phyloP scores from a whole-genome alignment of 805 yeast genomes.

The Saturnispora dispora region DNA sequence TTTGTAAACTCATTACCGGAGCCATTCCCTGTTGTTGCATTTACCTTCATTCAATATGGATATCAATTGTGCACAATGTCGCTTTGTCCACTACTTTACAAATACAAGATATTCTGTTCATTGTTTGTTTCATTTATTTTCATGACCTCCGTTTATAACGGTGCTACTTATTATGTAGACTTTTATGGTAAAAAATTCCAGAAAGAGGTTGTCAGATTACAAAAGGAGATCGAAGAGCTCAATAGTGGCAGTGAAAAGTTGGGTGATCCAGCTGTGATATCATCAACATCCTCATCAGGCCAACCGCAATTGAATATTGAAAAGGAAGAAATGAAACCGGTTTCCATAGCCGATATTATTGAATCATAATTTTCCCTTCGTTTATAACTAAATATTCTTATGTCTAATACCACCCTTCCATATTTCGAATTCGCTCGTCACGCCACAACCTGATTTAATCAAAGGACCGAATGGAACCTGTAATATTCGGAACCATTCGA shows the following conservation, averaged over 20 bases:
- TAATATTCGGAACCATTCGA: slow-evolving; percentile 24
- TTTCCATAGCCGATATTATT: background rate
- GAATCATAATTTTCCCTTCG: background rate
- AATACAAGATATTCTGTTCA: slow-evolving; percentile 56
- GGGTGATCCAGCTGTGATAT: background rate
- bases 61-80: slow-evolving; percentile 85
- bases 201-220: slow-evolving; percentile 68
- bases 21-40: slow-evolving; percentile 79
- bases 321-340: background rate
- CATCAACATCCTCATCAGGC: background rate
- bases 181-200: slow-evolving; percentile 85
- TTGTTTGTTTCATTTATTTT: slow-evolving; percentile 66
- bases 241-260: background rate
- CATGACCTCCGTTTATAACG: slow-evolving; percentile 74
- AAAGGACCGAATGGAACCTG: slow-evolving; percentile 26
- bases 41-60: slow-evolving; percentile 75
- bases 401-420: slow-evolving; percentile 32
- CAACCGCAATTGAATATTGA: background rate
- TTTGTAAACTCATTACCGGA: slow-evolving; percentile 78
- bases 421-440: slow-evolving; percentile 23
- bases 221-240: slow-evolving; percentile 47
- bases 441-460: slow-evolving; percentile 14
- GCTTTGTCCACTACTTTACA: slow-evolving; percentile 83
- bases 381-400: background rate
- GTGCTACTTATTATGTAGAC: slow-evolving; percentile 91